Conservation (phyloP, 441 rosid genomes). For the Macaranga tanarius region DNA sequence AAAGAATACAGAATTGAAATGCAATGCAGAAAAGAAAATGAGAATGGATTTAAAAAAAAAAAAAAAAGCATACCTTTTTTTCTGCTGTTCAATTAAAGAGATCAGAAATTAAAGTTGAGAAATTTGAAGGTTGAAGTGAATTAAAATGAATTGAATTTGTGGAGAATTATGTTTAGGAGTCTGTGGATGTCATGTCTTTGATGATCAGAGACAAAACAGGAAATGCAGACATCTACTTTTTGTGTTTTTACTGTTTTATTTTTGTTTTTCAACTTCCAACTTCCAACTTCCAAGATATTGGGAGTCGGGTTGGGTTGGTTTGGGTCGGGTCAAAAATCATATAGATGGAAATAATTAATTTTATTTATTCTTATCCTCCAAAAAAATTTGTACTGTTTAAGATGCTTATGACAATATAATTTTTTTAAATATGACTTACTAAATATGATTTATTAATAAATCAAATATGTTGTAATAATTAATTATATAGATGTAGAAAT, state of each 20-base stretch:
- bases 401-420: too few species aligned
- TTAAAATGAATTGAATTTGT: background rate
- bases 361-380: too few species aligned
- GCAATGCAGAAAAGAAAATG: background rate
- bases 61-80: slow-evolving; percentile 3
- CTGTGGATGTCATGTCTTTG: background rate
- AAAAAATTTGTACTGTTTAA: too few species aligned
- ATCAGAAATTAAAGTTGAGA: background rate
- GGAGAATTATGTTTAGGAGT: background rate
- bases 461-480: too few species aligned
- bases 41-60: background rate
- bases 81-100: background rate
- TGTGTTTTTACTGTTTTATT: background rate
- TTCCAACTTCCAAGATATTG: background rate
- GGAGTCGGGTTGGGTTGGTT: background rate
- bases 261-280: background rate
- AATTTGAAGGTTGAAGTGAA: background rate
- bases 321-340: background rate
- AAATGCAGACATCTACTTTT: background rate
- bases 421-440: too few species aligned
- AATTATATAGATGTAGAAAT: too few species aligned
- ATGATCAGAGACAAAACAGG: background rate
- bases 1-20: background rate
- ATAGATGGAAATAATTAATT: too few species aligned
- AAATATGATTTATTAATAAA: too few species aligned